Base-by-base conservation (phyloP, 1,139 yeast genomes). In the Debaryomyces sp. region DNA sequence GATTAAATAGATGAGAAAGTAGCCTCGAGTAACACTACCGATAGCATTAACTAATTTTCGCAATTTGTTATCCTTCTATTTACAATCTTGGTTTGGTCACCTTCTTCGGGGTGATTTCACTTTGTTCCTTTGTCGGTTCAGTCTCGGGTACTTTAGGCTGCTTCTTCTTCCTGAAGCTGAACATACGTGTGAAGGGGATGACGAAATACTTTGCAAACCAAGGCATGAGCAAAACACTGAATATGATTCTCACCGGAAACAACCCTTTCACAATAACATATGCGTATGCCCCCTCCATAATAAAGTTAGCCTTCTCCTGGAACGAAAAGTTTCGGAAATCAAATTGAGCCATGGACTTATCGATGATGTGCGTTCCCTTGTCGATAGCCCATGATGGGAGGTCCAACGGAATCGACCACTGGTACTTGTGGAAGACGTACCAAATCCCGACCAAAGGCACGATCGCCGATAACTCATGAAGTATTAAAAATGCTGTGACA, bases 401-500 rank as follows among this genome's bases (percentile, higher is more conserved):
- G 45, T 85, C 87, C 21, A 85, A 63, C 0, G 79, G 77, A 1
- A 72, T 55, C 48, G 64, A 55, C 45, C 66, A 57, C n/a, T 70
- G 70, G 50, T 70, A 74, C 51, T 83, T 76, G 64, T 89, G 88
- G 56, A 89, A 80, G 1, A 78, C 55, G 60, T 84, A 88, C 96
- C 97, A 90, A 2, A 91, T 62, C 0, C 84, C 84, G 27, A 89
- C 70, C 44, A 92, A 75, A 1, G 97, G 97, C 6, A 84, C 78
- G 5, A 92, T 77, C 1, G 97, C 97, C 0, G 96, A 80, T 40
- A 89, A 58, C 63, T 92, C 97, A 61, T 92, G 98, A n/a, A 92
- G 72, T 1, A 91, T 68, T 9, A 89, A 64, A 58, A 92, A 89
- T 3, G 96, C 78, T 0, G 88, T 77, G n/a, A 86, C 75, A 55